Conservation (phyloP, 108 stramenopile species). For the Discostella pseudostelligera region DNA sequence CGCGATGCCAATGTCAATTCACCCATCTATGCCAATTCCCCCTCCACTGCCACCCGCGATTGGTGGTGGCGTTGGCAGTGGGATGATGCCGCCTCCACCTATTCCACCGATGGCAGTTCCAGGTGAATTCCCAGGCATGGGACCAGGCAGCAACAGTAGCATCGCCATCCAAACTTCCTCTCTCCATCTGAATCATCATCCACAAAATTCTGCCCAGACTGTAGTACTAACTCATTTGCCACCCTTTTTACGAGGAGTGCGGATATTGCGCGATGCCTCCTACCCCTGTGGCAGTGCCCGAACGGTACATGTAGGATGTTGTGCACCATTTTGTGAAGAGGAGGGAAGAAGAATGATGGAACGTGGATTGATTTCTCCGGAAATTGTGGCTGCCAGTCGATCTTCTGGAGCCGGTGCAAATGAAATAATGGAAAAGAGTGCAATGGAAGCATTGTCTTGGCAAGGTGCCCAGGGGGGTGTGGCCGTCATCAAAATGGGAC, state of each 20-base stretch:
- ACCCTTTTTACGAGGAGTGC: constrained; percentile 27
- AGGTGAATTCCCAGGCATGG: no score
- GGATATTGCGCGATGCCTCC: constrained; percentile 39
- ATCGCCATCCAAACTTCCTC: background rate
- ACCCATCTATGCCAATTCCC: constrained; percentile 3
- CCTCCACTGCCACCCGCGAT: constrained; percentile 5
- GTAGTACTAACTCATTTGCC: constrained; percentile 31
- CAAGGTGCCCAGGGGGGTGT: constrained; percentile 26
- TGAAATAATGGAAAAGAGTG: background rate
- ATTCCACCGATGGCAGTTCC: constrained; percentile 9
- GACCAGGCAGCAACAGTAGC: constrained; percentile 3
- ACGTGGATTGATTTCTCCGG: constrained; percentile 16
- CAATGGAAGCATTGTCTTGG: constrained; percentile 17
- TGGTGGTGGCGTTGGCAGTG: background rate
- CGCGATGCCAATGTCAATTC: constrained; percentile 14
- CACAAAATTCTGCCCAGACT: constrained; percentile 36
- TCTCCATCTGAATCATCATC: constrained; percentile 13
- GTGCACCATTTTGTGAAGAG: constrained; percentile 3
- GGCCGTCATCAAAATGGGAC: constrained; percentile 35
- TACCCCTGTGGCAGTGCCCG: constrained; percentile 34
- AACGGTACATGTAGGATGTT: constrained; percentile 43
- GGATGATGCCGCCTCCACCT: constrained; percentile 10
- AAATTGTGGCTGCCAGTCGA: background rate
- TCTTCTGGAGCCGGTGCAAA: background rate
- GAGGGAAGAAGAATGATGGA: constrained; percentile 28